Conservation (phyloP, 2,329 filamentous ascomycete genomes). For the Hymenoscyphus salicellus region DNA sequence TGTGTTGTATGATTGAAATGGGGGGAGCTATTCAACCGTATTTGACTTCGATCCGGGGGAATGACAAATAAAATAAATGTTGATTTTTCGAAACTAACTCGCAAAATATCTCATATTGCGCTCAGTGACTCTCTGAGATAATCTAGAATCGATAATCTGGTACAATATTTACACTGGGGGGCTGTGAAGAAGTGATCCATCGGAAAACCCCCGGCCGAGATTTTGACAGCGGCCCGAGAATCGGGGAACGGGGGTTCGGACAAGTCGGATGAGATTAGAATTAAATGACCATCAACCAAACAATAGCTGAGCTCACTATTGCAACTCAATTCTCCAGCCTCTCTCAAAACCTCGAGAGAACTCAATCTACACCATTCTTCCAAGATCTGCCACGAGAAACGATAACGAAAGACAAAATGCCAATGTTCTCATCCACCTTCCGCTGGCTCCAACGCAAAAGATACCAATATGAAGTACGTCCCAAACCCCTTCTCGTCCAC, state of each 20-base stretch:
- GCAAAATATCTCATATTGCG: no score
- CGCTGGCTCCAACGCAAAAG: conserved; percentile 91
- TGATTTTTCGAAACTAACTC: no score
- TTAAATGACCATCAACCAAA: background rate
- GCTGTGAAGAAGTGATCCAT: no score
- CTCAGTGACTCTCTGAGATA: no score
- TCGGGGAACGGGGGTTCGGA: background rate
- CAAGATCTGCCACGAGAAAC: background rate
- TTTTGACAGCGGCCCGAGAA: background rate
- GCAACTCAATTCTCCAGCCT: background rate
- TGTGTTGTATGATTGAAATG: no score
- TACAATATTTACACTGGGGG: no score
- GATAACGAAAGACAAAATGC: conserved; percentile 20
- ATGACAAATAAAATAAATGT: no score
- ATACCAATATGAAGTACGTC: conserved; percentile 78
- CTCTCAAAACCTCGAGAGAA: background rate
- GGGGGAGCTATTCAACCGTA: no score
- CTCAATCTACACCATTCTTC: background rate
- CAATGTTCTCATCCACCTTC: conserved; percentile 49
- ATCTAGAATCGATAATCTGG: no score
- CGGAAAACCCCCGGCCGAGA: background rate
- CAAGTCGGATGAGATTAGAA: background rate
- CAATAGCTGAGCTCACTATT: background rate
- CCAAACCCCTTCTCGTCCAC: background rate
- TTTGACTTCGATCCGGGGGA: no score